Evolutionary conservation across 2,329 filamentous ascomycete genomes (phyloP), one percentile per base, ranked within the genome.

Genomic region (Fusarium zealandicum): DNA sequence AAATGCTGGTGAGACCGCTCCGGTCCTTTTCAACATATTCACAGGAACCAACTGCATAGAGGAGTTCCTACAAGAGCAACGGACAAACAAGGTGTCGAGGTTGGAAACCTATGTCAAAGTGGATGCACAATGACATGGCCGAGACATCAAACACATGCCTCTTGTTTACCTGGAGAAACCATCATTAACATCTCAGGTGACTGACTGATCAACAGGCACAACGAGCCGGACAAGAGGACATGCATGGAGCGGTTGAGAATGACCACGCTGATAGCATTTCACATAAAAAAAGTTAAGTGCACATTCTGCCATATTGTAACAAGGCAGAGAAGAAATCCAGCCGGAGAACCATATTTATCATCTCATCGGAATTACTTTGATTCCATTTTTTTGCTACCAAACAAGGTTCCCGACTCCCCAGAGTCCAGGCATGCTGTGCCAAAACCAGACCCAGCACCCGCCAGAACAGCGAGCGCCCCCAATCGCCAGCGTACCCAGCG

Each of bases 371-470:
- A 68, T 62, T 65, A 61, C 61, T 66, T 68, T 66, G 54, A 69
- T 72, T 65, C 70, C 68, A 70, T 62, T 66, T 65, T 65, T 65
- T 64, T 64, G 65, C 65, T 69, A 68, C 65, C 65, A 61, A 66
- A 67, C 38, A 60, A 66, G 60, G 65, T 68, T 65, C 65, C 67
- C 60, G 66, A 69, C 66, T 69, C 66, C 61, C 66, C 62, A 62
- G 66, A 69, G 67, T 69, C 67, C 66, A 67, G 68, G 65, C 57
- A 64, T 69, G 67, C 65, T 64, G 57, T 69, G 64, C 64, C 62
- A 60, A 69, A 69, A 68, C 63, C 62, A 69, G 61, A 69, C 65
- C 66, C 65, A 64, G 61, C 45, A 64, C 59, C 53, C 48, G 53
- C 54, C 54, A 53, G 55, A 61, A 61, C 20, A 59, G 33, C 44